phyloP scores from a whole-genome alignment of 108 stramenopile species.

The Epipyxis sp. region DNA sequence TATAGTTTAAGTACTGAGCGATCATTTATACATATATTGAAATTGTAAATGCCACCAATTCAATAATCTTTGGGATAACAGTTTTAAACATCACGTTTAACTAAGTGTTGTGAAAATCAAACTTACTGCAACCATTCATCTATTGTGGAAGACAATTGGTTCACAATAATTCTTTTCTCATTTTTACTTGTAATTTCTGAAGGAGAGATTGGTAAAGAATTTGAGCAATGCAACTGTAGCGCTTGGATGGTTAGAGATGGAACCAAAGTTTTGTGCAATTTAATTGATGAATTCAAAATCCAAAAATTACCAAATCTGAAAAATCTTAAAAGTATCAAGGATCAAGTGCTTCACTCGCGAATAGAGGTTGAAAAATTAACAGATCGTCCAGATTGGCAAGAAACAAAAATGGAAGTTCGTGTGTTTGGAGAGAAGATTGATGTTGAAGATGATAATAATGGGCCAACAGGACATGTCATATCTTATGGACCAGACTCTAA shows the following conservation, averaged over 20 bases:
- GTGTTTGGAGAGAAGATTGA: neutral
- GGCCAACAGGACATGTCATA: neutral
- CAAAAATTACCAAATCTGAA: neutral
- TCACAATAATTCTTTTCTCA: too few relatives aligned
- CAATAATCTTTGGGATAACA: too few relatives aligned
- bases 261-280: neutral
- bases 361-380: neutral
- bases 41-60: too few relatives aligned
- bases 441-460: neutral
- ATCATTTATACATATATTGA: too few relatives aligned
- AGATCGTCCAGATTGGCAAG: neutral
- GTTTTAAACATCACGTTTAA: too few relatives aligned
- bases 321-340: neutral
- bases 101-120: too few relatives aligned
- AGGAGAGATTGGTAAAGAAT: too few relatives aligned
- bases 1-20: too few relatives aligned
- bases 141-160: too few relatives aligned
- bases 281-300: neutral
- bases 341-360: neutral
- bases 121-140: too few relatives aligned
- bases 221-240: too few relatives aligned
- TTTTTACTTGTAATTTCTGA: too few relatives aligned
- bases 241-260: conserved; percentile 15
- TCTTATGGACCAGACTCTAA: neutral
- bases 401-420: neutral